Percentiles rank a stretch among this genome's conserved stretches.
Evolutionary conservation across 2,329 filamentous ascomycete genomes (phyloP).

Genomic region (Aaosphaeria pasadenensis): DNA sequence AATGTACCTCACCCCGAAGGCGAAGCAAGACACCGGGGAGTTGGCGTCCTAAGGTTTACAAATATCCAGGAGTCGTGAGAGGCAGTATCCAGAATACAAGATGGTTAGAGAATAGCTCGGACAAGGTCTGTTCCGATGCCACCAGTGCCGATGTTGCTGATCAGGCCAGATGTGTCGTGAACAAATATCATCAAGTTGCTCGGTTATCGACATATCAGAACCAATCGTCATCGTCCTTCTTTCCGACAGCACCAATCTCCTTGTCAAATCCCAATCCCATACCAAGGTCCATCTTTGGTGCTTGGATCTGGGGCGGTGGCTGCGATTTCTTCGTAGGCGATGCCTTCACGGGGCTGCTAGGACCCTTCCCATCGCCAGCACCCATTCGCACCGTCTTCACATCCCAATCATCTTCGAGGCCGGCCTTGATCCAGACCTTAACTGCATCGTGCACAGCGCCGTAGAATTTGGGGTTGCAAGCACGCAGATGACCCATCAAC

Average conservation of each 20-base stretch:
- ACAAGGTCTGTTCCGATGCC: too few species aligned
- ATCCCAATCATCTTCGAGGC: constrained; percentile 83
- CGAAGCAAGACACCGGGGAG: too few species aligned
- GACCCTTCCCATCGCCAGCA: constrained; percentile 37
- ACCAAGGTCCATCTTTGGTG: constrained; percentile 36
- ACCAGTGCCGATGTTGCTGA: too few species aligned
- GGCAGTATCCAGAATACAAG: too few species aligned
- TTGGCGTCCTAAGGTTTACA: too few species aligned
- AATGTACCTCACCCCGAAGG: too few species aligned
- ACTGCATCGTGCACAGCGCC: constrained; percentile 85
- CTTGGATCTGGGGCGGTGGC: constrained; percentile 34
- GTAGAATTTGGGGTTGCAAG: constrained; percentile 98
- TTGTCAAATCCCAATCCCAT: constrained; percentile 28
- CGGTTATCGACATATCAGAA: constrained; percentile 13
- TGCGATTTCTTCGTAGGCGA: constrained; percentile 42
- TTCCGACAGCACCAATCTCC: constrained; percentile 17
- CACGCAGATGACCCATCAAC: constrained; percentile 76
- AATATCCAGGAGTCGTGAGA: too few species aligned
- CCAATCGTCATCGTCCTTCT: constrained; percentile 28
- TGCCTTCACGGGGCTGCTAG: constrained; percentile 32
- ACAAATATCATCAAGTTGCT: too few species aligned
- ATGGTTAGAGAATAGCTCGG: too few species aligned
- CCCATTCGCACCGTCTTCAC: constrained; percentile 77
- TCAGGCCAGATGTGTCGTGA: too few species aligned
- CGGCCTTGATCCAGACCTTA: constrained; percentile 86